phyloP scores from a whole-genome alignment of 73 alveolate genomes.

The Tetrahymena thermophila region DNA sequence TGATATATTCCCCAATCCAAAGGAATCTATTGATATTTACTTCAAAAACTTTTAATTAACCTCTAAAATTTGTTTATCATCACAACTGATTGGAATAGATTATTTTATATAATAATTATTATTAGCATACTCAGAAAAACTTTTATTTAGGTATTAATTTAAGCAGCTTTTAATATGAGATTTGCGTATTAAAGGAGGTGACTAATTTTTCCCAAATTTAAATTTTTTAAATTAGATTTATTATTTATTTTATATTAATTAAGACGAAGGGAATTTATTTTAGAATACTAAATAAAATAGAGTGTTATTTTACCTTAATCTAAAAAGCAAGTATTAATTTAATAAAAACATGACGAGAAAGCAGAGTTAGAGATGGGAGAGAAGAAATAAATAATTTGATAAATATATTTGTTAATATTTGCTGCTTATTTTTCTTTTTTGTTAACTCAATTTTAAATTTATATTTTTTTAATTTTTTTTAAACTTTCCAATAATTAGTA shows the following conservation, averaged over 20 bases:
- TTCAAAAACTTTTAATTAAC: not conserved
- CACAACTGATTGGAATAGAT: not conserved
- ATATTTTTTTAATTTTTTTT: not conserved
- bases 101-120: not conserved
- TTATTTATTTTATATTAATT: too few species aligned
- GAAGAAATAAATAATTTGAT: not conserved
- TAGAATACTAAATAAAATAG: too few species aligned
- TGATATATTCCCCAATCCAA: not conserved
- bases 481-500: not conserved
- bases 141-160: not conserved
- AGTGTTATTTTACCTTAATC: not conserved
- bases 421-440: not conserved
- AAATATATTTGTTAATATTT: not conserved
- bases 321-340: too few species aligned
- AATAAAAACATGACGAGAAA: not conserved
- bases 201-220: too few species aligned
- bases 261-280: not conserved
- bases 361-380: not conserved
- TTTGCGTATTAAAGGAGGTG: too few species aligned
- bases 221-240: not conserved
- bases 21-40: not conserved
- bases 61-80: not conserved
- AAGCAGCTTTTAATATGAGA: not conserved
- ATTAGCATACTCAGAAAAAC: not conserved
- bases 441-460: not conserved